Base-by-base conservation (phyloP, 371 early-diverging fungal genomes). In the Lichtheimia ornata region DNA sequence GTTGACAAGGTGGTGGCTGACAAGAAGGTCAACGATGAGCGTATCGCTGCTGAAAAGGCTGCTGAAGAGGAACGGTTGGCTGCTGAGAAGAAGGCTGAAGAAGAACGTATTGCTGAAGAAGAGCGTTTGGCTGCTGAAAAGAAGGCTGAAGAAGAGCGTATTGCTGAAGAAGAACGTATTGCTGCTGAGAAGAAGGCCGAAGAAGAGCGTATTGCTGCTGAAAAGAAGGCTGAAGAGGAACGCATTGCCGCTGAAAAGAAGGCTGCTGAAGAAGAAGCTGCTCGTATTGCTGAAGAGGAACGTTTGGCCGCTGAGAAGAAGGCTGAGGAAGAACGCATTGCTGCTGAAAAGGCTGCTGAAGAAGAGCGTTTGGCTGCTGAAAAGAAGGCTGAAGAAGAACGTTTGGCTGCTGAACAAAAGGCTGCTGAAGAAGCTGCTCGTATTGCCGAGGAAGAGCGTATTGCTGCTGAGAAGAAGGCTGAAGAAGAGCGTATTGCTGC, bases 1-100 rank as follows among this genome's bases (percentile, higher is more conserved):
- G 55, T 62, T n/a, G 62, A 54, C 3, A 55, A 41, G 35, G 62
- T 62, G 9, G 62, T 55, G 7, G 47, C 43, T 5, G 62, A 41
- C 22, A 59, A 59, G 60, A 54, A 54, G 54, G 40, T 35, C 18
- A n/a, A 20, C 9, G 58, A 47, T 40, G 60, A 51, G 27, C 52
- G 40, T 13, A 40, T 11, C 0, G 59, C 59, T 18, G 58, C 56
- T 13, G 41, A 42, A 18, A 43, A 56, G 12, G 9, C 12, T 4
- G 57, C 43, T 18, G 57, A 58, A 6, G 60, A 50, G 17, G 53
- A 50, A 14, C 60, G 60, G n/a, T 17, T 45, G 17, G 57, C 57
- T 27, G 52, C 52, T n/a, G 60, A 59, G 24, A 47, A 59, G 22
- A 43, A 58, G 43, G 58, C 58, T 49, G 58, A 45, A 7, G 50